Percentiles rank a stretch among this genome's conserved stretches.
Evolutionary conservation across 1,284 basidiomycete genomes (phyloP).

Genomic region (Tylopilus sp.): DNA sequence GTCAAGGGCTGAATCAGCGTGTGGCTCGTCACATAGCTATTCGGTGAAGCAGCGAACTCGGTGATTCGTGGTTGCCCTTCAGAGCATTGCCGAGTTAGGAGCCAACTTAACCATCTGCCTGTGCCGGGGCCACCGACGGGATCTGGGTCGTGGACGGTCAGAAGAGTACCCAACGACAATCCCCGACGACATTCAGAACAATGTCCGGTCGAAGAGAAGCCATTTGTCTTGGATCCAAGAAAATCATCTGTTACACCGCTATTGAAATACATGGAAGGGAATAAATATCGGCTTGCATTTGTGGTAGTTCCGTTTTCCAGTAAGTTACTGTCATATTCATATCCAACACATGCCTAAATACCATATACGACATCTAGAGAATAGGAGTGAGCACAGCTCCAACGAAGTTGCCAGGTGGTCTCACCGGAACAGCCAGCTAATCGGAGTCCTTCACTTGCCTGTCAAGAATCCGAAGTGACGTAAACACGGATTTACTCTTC

Average conservation of each 20-base stretch:
- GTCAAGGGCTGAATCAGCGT: neutral
- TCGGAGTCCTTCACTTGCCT: slow-evolving; percentile 3
- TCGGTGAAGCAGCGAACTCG: neutral
- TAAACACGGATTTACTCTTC: slow-evolving; percentile 31
- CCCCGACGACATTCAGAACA: slow-evolving; percentile 2
- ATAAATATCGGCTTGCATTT: neutral
- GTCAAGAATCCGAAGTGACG: slow-evolving; percentile 20
- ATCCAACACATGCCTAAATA: neutral
- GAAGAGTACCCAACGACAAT: neutral
- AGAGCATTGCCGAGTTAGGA: neutral
- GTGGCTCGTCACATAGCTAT: slow-evolving; percentile 8
- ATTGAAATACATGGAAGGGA: neutral
- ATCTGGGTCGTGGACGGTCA: neutral
- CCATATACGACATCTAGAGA: slow-evolving; percentile 5
- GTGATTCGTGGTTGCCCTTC: neutral
- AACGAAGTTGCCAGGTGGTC: neutral
- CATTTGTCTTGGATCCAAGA: neutral
- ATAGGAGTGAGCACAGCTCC: neutral
- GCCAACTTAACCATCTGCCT: neutral
- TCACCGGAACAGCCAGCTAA: slow-evolving; percentile 3
- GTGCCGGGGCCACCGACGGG: neutral
- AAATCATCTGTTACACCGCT: neutral
- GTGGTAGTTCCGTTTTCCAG: neutral
- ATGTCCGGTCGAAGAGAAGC: neutral
- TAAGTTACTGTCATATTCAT: neutral